Evolutionary conservation across 108 stramenopile genomes (phyloP).

Genomic region (Mayamaea pseudoterrestris): DNA sequence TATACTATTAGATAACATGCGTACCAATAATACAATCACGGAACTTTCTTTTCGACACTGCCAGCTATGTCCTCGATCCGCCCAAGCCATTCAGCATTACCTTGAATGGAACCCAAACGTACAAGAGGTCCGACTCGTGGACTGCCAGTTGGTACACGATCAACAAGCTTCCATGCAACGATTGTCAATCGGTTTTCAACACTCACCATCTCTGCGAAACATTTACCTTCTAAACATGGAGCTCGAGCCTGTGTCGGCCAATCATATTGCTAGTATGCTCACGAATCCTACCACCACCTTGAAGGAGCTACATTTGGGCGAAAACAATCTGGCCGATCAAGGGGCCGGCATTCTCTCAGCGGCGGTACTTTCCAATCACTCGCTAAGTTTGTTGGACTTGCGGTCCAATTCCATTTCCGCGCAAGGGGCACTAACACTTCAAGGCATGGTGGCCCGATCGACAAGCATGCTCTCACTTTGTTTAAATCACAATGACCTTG

Average conservation of each 20-base stretch:
- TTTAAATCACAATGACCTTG: conserved; percentile 4
- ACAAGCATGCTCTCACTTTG: not conserved
- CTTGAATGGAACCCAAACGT: not conserved
- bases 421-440: conserved; percentile 2
- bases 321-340: conserved; percentile 6
- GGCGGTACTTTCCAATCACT: not conserved
- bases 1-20: conserved; percentile 5
- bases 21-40: conserved; percentile 1
- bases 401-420: conserved; percentile 3
- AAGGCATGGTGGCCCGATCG: not conserved
- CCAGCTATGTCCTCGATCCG: conserved; percentile 4
- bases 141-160: conserved; percentile 2
- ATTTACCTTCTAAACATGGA: conserved; percentile 11
- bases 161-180: conserved; percentile 4
- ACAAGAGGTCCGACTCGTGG: conserved; percentile 15
- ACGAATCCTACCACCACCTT: not conserved
- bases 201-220: not conserved
- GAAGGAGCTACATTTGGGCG: conserved; percentile 6
- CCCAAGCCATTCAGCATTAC: not conserved
- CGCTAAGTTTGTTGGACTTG: not conserved
- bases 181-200: not conserved
- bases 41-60: conserved; percentile 15
- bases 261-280: conserved; percentile 2
- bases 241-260: not conserved
- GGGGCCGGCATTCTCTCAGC: not conserved